phyloP scores from a whole-genome alignment of 202 grass and related monocot genomes.

The Dendrocalamus latiflorus region DNA sequence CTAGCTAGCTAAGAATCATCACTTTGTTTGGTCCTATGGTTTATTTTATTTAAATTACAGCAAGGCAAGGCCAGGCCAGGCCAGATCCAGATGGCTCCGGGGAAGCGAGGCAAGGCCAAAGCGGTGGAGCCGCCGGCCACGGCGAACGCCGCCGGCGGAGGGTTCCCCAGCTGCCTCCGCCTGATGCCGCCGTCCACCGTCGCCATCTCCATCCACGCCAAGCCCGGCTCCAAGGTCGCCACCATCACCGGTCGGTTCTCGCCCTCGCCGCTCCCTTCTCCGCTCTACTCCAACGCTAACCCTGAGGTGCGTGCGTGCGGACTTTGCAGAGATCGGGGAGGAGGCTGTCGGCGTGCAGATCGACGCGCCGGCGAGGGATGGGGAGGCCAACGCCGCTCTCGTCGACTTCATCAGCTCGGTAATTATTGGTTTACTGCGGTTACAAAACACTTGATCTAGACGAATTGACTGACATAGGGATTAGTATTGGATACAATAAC shows the following conservation, averaged over 20 bases:
- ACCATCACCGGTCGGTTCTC: conserved; percentile 64
- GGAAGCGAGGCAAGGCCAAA: conserved; percentile 56
- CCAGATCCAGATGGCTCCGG: conserved; percentile 61
- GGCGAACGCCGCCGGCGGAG: neutral
- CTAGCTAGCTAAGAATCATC: too few species aligned
- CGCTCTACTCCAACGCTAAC: neutral
- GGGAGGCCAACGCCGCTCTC: conserved; percentile 88
- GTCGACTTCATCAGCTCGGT: conserved; percentile 93
- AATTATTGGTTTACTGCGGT: neutral
- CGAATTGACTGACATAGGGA: too few species aligned
- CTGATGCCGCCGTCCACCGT: conserved; percentile 70
- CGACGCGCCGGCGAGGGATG: conserved; percentile 86
- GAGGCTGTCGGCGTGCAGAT: conserved; percentile 85
- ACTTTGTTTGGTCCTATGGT: too few species aligned
- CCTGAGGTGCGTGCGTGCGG: neutral
- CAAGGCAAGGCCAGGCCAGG: too few species aligned
- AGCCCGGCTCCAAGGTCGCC: conserved; percentile 86
- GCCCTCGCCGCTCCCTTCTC: neutral
- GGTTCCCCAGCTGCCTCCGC: conserved; percentile 53
- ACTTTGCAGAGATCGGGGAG: conserved; percentile 64
- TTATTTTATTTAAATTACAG: too few species aligned
- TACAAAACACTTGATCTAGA: neutral
- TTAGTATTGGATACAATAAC: neutral
- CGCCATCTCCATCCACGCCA: conserved; percentile 82
- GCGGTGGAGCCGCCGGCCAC: neutral